These are phyloP conservation scores for Vitis riparia DNA, from an alignment of 164 flowering plant genomes.

Conservation along the genomic window DNA sequence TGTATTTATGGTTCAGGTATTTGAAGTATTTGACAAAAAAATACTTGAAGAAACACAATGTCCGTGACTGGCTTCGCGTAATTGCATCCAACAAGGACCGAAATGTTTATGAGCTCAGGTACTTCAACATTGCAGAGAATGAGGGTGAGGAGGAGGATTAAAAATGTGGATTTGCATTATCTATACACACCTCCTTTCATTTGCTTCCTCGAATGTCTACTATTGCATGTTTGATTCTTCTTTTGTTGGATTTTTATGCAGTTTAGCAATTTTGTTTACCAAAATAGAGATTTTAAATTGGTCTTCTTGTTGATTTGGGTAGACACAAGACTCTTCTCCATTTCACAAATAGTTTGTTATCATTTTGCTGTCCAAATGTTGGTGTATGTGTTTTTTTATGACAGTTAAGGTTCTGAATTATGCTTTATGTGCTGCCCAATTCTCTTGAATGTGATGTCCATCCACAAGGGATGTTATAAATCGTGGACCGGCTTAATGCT, in stretches of 20 bases:
- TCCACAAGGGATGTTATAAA: too few species aligned
- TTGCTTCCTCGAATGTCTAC: not conserved
- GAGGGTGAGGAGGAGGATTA: slow-evolving; percentile 74
- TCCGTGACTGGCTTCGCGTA: slow-evolving; percentile 77
- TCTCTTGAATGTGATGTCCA: too few species aligned
- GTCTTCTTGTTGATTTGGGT: not conserved
- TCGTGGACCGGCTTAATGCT: too few species aligned
- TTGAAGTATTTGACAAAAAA: slow-evolving; percentile 75
- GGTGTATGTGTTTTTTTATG: too few species aligned
- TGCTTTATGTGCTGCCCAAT: too few species aligned
- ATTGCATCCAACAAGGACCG: slow-evolving; percentile 76
- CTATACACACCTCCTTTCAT: not conserved
- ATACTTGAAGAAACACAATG: slow-evolving; percentile 80
- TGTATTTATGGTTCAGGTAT: slow-evolving; percentile 39
- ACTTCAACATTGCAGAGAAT: slow-evolving; percentile 82
- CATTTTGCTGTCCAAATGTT: too few species aligned
- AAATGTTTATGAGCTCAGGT: slow-evolving; percentile 64
- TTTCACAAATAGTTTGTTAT: not conserved
- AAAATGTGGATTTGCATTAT: not conserved
- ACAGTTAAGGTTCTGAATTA: too few species aligned
- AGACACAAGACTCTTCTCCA: not conserved
- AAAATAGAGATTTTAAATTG: not conserved
- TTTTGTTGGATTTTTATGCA: not conserved
- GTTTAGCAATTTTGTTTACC: slow-evolving; percentile 2
- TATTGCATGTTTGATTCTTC: slow-evolving; percentile 2